These are phyloP conservation scores for Gleditsia sinensis DNA, from an alignment of 306 rosid species.

Conservation along the genomic window DNA sequence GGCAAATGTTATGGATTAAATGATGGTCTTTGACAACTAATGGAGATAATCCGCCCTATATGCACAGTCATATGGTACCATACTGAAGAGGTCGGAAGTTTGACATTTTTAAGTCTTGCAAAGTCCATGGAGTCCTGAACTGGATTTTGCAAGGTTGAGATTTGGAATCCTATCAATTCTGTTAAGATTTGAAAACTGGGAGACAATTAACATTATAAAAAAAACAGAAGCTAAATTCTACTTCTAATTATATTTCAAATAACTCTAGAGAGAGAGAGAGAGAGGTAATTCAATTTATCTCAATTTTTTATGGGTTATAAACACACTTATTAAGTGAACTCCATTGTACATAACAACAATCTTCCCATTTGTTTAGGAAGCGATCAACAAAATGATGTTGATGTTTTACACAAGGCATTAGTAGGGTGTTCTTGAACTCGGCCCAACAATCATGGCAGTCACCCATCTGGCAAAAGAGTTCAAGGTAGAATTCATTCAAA, in stretches of 20 bases:
- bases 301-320: background rate
- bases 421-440: background rate
- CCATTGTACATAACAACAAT: background rate
- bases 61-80: too few relatives aligned
- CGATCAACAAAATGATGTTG: background rate
- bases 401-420: background rate
- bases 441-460: background rate
- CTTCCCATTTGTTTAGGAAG: background rate
- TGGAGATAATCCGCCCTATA: too few relatives aligned
- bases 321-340: too few relatives aligned
- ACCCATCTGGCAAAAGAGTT: background rate
- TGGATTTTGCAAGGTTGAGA: too few relatives aligned
- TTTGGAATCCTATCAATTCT: too few relatives aligned
- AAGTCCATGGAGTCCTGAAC: too few relatives aligned
- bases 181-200: too few relatives aligned
- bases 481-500: background rate
- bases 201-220: background rate
- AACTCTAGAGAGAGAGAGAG: background rate
- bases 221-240: background rate
- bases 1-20: too few relatives aligned
- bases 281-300: background rate
- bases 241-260: background rate
- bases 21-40: too few relatives aligned
- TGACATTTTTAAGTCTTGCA: too few relatives aligned
- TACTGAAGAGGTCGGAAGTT: too few relatives aligned